phyloP scores from a whole-genome alignment of 257 asterid genomes.

The Przewalskia tangutica region DNA sequence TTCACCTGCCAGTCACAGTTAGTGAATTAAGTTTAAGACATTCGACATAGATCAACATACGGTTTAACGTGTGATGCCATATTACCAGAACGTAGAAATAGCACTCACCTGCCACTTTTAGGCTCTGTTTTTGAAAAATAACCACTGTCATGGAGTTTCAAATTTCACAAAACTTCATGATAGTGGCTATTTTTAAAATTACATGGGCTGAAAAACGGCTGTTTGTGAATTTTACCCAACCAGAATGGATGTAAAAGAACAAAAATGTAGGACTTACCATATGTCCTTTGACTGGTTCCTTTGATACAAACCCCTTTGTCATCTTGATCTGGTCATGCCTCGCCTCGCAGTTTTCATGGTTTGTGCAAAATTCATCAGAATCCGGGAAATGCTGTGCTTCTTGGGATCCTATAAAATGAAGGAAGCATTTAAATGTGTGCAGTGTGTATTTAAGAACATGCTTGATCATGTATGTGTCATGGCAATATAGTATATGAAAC shows the following conservation, averaged over 20 bases:
- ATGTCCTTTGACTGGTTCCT: conserved; percentile 87
- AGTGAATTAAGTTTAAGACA: conserved; percentile 16
- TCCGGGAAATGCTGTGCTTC: conserved; percentile 55
- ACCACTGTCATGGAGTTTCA: too few species aligned
- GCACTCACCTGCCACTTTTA: too few species aligned
- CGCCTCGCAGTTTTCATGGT: conserved; percentile 73
- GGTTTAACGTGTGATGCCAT: background rate
- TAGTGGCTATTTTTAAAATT: too few species aligned
- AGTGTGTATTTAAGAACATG: too few species aligned
- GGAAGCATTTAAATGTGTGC: background rate
- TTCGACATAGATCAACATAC: conserved; percentile 34
- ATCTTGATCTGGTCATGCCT: conserved; percentile 66
- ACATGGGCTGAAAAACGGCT: too few species aligned
- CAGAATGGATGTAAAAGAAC: background rate
- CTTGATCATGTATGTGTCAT: too few species aligned
- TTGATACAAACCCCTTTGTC: conserved; percentile 79
- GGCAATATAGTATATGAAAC: too few species aligned
- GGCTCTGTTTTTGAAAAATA: too few species aligned
- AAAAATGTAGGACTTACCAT: conserved; percentile 43
- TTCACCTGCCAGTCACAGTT: conserved; percentile 50
- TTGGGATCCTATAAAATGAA: conserved; percentile 55
- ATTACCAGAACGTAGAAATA: too few species aligned
- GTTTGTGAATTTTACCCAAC: background rate
- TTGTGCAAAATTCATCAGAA: conserved; percentile 51
- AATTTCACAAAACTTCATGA: too few species aligned